These are phyloP conservation scores for Fusarium duplospermum DNA, from an alignment of 2,329 filamentous ascomycete species.

Conservation along the genomic window DNA sequence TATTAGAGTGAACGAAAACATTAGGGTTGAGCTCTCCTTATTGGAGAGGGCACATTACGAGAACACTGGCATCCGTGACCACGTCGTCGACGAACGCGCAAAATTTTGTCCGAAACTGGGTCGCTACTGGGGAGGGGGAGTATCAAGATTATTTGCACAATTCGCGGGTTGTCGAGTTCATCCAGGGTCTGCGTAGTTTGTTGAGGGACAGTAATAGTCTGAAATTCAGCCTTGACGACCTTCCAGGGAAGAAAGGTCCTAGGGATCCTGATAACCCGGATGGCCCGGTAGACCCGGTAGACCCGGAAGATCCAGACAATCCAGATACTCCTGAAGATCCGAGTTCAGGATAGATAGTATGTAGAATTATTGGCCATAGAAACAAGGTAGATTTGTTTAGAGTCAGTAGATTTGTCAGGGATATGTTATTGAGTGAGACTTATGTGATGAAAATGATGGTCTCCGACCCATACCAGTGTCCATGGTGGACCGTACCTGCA, in stretches of 20 bases:
- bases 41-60: too few species aligned
- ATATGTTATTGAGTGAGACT: background rate
- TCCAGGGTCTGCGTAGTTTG: background rate
- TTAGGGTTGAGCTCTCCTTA: too few species aligned
- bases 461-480: background rate
- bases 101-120: background rate
- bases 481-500: background rate
- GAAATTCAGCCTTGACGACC: background rate
- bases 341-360: background rate
- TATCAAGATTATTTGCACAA: background rate
- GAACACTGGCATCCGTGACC: too few species aligned
- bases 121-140: background rate
- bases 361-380: background rate
- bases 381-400: background rate
- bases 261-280: background rate
- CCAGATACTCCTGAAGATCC: background rate
- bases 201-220: background rate
- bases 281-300: background rate
- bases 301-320: background rate
- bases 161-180: background rate
- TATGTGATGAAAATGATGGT: background rate
- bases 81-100: too few species aligned
- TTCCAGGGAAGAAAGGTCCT: background rate
- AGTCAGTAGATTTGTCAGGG: background rate
- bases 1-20: too few species aligned